phyloP scores from a whole-genome alignment of 306 rosid genomes.

The Cucurbita ficifolia region DNA sequence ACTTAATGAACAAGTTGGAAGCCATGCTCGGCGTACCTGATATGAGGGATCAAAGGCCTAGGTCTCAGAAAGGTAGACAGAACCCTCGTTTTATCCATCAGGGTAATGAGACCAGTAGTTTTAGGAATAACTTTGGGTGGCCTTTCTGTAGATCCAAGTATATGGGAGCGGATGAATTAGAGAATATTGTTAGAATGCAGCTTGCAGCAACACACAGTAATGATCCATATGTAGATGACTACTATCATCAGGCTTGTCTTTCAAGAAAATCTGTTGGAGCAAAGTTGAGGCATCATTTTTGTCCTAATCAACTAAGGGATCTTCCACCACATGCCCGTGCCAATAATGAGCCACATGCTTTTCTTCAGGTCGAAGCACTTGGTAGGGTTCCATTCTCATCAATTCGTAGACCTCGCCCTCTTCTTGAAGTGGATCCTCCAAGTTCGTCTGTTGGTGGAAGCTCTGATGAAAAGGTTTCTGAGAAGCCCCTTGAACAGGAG shows the following conservation, averaged over 20 bases:
- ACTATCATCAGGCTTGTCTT: conserved; percentile 84
- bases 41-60: conserved; percentile 67
- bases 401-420: conserved; percentile 98
- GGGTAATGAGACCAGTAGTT: conserved; percentile 45
- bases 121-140: conserved; percentile 53
- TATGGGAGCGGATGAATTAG: conserved; percentile 80
- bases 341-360: conserved; percentile 83
- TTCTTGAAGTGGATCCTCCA: conserved; percentile 86
- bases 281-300: conserved; percentile 80
- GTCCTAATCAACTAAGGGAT: conserved; percentile 79
- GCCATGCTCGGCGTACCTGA: conserved; percentile 68
- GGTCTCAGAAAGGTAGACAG: conserved; percentile 43
- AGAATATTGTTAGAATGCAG: conserved; percentile 82
- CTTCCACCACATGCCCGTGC: conserved; percentile 68
- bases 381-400: conserved; percentile 99
- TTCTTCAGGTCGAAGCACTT: conserved; percentile 97
- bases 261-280: conserved; percentile 65
- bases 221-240: conserved; percentile 97
- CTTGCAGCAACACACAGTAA: conserved; percentile 90
- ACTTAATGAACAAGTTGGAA: conserved; percentile 53
- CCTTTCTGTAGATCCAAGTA: conserved; percentile 67
- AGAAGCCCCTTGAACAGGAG: conserved; percentile 94
- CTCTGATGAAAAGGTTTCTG: conserved; percentile 53
- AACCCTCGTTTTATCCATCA: conserved; percentile 40
- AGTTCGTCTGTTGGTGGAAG: conserved; percentile 36